Evolutionary conservation across 2,329 filamentous ascomycete genomes (phyloP).

Genomic region (Exophiala sp.): DNA sequence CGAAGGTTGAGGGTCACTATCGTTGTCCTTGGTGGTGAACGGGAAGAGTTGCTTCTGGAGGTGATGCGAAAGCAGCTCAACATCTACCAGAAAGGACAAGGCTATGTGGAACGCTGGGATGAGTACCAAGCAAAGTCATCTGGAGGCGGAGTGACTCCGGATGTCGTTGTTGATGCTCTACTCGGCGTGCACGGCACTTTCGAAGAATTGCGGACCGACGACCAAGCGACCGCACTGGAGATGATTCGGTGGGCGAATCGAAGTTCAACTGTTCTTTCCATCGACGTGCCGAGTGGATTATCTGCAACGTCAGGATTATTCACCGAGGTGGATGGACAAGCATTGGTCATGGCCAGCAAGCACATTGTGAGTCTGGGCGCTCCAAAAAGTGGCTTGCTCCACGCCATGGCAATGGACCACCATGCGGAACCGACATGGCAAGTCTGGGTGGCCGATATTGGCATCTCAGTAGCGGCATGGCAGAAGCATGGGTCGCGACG

Average conservation of each 20-base stretch:
- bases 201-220: constrained; percentile 77
- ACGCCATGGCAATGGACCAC: constrained; percentile 63
- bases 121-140: constrained; percentile 48
- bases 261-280: constrained; percentile 63
- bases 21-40: constrained; percentile 79
- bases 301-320: constrained; percentile 44
- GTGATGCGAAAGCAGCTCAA: constrained; percentile 77
- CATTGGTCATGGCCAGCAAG: constrained; percentile 74
- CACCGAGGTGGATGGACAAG: constrained; percentile 65
- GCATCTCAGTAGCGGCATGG: constrained; percentile 43
- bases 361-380: constrained; percentile 83
- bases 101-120: constrained; percentile 63
- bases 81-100: constrained; percentile 79
- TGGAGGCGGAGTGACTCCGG: constrained; percentile 54
- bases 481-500: constrained; percentile 41
- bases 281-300: constrained; percentile 84
- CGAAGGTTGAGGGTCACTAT: constrained; percentile 77
- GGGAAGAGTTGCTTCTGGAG: constrained; percentile 75
- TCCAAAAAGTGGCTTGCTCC: constrained; percentile 78
- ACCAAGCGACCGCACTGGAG: constrained; percentile 80
- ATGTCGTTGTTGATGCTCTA: constrained; percentile 83
- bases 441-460: constrained; percentile 81
- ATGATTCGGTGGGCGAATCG: constrained; percentile 93
- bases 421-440: constrained; percentile 56
- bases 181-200: constrained; percentile 84